These are phyloP conservation scores for Colletotrichum siamense DNA, from an alignment of 2,329 filamentous ascomycete species.

Conservation along the genomic window DNA sequence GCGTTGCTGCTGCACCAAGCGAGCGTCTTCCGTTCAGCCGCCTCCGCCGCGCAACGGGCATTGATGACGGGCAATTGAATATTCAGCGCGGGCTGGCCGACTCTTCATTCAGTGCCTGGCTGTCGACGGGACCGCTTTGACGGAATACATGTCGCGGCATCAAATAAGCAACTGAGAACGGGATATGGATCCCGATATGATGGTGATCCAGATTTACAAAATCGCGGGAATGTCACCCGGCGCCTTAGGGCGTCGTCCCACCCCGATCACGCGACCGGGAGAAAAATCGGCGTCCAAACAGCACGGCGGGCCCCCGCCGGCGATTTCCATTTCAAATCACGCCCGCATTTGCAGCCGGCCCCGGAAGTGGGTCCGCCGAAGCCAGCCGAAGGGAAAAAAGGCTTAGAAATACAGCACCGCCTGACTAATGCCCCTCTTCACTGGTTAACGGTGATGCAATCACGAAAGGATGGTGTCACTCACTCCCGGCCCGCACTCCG, in stretches of 20 bases:
- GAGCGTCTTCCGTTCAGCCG: background rate
- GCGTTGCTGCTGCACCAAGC: background rate
- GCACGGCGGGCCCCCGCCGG: background rate
- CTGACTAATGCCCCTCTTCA: slow-evolving; percentile 1
- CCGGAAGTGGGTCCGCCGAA: background rate
- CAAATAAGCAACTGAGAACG: background rate
- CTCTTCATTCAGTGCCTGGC: background rate
- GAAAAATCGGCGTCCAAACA: background rate
- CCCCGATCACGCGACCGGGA: background rate
- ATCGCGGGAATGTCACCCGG: background rate
- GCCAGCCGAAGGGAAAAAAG: background rate
- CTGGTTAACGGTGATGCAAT: slow-evolving; percentile 4
- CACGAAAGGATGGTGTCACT: background rate
- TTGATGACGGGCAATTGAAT: background rate
- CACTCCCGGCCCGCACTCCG: background rate
- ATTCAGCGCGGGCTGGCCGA: background rate
- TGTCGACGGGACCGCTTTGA: background rate
- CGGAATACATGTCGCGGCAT: background rate
- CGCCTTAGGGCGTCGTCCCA: background rate
- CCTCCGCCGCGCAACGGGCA: background rate
- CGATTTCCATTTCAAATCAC: slow-evolving; percentile 9
- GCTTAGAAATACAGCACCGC: slow-evolving; percentile 12
- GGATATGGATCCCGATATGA: background rate
- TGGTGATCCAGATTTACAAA: no score
- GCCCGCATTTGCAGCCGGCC: background rate